These are phyloP conservation scores for Leptodontidium sp. DNA, from an alignment of 2,329 filamentous ascomycete species.

Conservation along the genomic window DNA sequence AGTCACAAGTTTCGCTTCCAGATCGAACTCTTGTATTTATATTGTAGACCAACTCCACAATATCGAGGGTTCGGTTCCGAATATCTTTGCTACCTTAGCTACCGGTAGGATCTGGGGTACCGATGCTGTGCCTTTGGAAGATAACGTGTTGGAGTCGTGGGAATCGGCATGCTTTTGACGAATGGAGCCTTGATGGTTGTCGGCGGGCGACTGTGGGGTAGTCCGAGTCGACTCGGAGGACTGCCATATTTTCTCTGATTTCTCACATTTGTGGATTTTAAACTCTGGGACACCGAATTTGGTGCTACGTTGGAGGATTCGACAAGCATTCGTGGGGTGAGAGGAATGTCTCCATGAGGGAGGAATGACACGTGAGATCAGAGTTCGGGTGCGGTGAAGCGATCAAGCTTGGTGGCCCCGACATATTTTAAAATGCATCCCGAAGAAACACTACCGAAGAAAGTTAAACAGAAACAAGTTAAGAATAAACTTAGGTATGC, in stretches of 20 bases:
- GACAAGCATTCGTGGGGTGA: background rate
- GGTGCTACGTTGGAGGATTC: background rate
- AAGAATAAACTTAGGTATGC: background rate
- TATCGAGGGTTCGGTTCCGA: background rate
- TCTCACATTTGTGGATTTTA: background rate
- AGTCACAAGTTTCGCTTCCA: background rate
- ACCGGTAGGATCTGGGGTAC: conserved; percentile 17
- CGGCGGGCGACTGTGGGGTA: background rate
- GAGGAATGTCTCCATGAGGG: background rate
- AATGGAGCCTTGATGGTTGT: conserved; percentile 5
- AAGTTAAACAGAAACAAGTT: background rate
- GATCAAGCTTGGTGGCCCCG: background rate
- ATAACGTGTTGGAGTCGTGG: background rate
- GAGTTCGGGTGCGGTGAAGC: background rate
- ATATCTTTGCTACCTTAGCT: background rate
- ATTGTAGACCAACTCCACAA: background rate
- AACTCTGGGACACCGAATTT: background rate
- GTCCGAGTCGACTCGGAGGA: background rate
- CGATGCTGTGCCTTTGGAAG: conserved; percentile 1
- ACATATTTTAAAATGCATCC: background rate
- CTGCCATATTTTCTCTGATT: background rate
- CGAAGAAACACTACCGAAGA: background rate
- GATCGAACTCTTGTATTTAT: background rate
- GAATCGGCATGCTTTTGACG: background rate
- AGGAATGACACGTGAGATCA: background rate